phyloP scores from a whole-genome alignment of 176 grass and related monocot species.

The Neostapfia colusana region DNA sequence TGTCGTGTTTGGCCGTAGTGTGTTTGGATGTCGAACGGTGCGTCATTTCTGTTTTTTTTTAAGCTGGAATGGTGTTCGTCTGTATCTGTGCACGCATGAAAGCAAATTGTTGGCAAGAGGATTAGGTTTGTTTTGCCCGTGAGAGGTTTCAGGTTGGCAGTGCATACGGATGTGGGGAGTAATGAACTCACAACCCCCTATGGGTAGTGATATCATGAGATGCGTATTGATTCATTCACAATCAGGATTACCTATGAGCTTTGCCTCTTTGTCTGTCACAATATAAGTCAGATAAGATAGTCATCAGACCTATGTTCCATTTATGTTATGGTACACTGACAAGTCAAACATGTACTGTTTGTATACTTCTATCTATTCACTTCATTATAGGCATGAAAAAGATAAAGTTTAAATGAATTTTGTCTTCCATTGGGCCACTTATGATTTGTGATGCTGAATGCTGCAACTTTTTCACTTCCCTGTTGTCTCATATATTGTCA shows the following conservation, averaged over 20 bases:
- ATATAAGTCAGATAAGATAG: not conserved
- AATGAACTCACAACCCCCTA: not conserved
- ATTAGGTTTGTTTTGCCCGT: conserved; percentile 12
- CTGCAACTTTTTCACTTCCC: not conserved
- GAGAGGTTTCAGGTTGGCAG: not conserved
- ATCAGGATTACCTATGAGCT: conserved; percentile 27
- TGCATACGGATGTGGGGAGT: too few relatives aligned
- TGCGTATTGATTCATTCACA: not conserved
- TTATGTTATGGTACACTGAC: not conserved
- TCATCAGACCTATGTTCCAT: not conserved
- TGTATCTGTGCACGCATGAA: not conserved
- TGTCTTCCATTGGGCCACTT: not conserved
- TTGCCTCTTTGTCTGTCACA: conserved; percentile 13
- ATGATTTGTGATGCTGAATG: not conserved
- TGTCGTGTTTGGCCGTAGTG: conserved; percentile 3
- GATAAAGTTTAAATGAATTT: not conserved
- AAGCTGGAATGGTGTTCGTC: not conserved
- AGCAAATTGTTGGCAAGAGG: not conserved
- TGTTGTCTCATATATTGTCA: conserved; percentile 27
- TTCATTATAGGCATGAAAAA: not conserved
- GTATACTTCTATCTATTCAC: conserved; percentile 10
- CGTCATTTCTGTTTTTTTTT: conserved; percentile 4
- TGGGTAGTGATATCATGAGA: conserved; percentile 10
- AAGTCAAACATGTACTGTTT: conserved; percentile 1
- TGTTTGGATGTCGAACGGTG: conserved; percentile 29